phyloP scores from a whole-genome alignment of 352 stramenopile species.

The Pythium brassicae region DNA sequence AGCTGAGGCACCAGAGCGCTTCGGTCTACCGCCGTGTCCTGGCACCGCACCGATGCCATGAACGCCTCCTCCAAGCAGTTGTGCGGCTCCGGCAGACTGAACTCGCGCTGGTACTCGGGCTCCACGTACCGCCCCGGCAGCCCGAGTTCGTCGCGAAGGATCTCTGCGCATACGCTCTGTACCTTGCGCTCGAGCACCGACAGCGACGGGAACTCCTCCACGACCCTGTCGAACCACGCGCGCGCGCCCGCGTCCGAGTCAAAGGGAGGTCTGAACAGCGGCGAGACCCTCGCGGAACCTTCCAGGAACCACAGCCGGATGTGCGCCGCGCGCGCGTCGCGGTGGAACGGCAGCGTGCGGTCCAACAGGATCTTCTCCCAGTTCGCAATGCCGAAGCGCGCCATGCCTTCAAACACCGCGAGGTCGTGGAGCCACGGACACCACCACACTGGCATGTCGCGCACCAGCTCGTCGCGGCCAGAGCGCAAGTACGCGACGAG shows the following conservation, averaged over 20 bases:
- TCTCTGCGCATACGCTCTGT: conserved; percentile 46
- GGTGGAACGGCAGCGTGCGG: conserved; percentile 70
- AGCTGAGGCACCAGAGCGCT: conserved; percentile 15
- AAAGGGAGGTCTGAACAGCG: conserved; percentile 64
- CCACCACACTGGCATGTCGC: conserved; percentile 86
- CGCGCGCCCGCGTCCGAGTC: conserved; percentile 38
- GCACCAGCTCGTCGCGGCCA: conserved; percentile 48
- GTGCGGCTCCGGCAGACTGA: conserved; percentile 48
- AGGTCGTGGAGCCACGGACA: conserved; percentile 87
- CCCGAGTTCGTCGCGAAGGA: conserved; percentile 15
- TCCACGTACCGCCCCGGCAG: conserved; percentile 35
- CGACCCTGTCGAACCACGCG: conserved; percentile 52
- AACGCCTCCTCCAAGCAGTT: conserved; percentile 58
- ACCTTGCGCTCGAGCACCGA: conserved; percentile 71
- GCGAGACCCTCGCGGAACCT: conserved; percentile 40
- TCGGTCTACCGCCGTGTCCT: conserved; percentile 26
- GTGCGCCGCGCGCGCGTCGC: conserved; percentile 57
- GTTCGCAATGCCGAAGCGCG: conserved; percentile 61
- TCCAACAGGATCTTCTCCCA: conserved; percentile 73
- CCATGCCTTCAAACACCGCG: conserved; percentile 76
- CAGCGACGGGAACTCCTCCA: conserved; percentile 76
- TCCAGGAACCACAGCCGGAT: conserved; percentile 74
- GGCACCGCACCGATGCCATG: conserved; percentile 27
- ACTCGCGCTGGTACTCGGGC: conserved; percentile 50
- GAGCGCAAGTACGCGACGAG: conserved; percentile 56